Percentiles rank a stretch among this genome's conserved stretches.
Conservation (phyloP, 106 monocot genomes). For the Apostasia ramifera region DNA sequence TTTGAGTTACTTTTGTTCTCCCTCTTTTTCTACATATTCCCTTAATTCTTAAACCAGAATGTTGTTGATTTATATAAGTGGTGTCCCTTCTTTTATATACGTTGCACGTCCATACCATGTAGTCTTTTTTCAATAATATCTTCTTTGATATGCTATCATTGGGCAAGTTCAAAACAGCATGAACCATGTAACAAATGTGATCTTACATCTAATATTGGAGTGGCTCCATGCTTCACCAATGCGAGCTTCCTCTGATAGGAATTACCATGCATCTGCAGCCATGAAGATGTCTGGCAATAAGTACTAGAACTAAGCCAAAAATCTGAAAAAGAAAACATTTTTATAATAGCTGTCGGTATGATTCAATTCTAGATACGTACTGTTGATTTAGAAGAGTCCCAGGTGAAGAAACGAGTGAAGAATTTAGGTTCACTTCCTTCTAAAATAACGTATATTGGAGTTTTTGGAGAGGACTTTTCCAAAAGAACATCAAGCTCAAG, state of each 20-base stretch:
- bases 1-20: too few species aligned
- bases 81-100: too few species aligned
- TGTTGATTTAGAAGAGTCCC: constrained; percentile 67
- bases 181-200: not conserved
- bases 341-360: too few species aligned
- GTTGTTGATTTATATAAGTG: too few species aligned
- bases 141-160: too few species aligned
- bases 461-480: constrained; percentile 62
- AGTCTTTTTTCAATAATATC: too few species aligned
- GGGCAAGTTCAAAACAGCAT: not conserved
- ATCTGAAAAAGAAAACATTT: not conserved
- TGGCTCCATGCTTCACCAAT: constrained; percentile 58
- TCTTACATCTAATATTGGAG: constrained; percentile 50
- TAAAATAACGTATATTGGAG: constrained; percentile 55
- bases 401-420: constrained; percentile 89
- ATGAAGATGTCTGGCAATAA: constrained; percentile 5
- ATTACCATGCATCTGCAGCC: constrained; percentile 86
- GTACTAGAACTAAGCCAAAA: not conserved
- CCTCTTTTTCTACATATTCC: too few species aligned
- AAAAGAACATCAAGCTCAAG: constrained; percentile 56
- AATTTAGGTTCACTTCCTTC: constrained; percentile 89
- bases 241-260: constrained; percentile 93
- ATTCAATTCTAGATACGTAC: constrained; percentile 27
- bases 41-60: too few species aligned
- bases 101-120: too few species aligned